These are phyloP conservation scores for Paxillus ammoniavirescens DNA, from an alignment of 768 basidiomycete species.

Conservation along the genomic window DNA sequence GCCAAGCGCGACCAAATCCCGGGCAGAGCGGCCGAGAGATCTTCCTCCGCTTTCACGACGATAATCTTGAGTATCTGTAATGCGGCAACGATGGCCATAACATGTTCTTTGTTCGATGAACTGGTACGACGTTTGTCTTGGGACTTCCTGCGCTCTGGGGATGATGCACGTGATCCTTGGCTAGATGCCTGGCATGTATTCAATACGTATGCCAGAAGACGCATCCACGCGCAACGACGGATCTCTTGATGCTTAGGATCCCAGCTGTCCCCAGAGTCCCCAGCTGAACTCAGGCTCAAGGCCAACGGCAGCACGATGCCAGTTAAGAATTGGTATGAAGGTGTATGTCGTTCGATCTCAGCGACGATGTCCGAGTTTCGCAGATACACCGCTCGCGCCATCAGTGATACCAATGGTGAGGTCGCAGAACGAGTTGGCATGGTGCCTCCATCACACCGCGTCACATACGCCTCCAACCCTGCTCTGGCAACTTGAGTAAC, in stretches of 20 bases:
- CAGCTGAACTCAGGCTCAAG: slow-evolving; percentile 47
- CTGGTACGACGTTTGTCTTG: slow-evolving; percentile 32
- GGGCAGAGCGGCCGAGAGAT: slow-evolving; percentile 52
- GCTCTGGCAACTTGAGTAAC: slow-evolving; percentile 45
- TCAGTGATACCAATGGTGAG: slow-evolving; percentile 35
- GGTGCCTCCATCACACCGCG: slow-evolving; percentile 41
- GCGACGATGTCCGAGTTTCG: slow-evolving; percentile 51
- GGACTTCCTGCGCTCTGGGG: slow-evolving; percentile 46
- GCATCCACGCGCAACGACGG: slow-evolving; percentile 55
- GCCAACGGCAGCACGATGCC: slow-evolving; percentile 63
- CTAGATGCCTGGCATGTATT: slow-evolving; percentile 43
- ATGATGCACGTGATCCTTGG: slow-evolving; percentile 20
- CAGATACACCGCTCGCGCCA: slow-evolving; percentile 47
- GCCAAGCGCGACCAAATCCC: slow-evolving; percentile 67
- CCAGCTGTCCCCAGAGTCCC: slow-evolving; percentile 38
- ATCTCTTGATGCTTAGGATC: slow-evolving; percentile 48
- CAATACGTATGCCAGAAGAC: slow-evolving; percentile 59
- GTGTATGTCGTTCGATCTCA: slow-evolving; percentile 52
- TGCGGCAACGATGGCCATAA: slow-evolving; percentile 42
- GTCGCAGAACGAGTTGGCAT: slow-evolving; percentile 40
- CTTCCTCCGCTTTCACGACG: slow-evolving; percentile 58
- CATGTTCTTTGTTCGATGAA: slow-evolving; percentile 15
- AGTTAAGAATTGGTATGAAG: slow-evolving; percentile 61
- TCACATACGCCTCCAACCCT: slow-evolving; percentile 47
- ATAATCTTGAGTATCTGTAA: slow-evolving; percentile 70